Conservation (phyloP, 2,329 filamentous ascomycete species). For the Ophiocordyceps camponoti-floridani region DNA sequence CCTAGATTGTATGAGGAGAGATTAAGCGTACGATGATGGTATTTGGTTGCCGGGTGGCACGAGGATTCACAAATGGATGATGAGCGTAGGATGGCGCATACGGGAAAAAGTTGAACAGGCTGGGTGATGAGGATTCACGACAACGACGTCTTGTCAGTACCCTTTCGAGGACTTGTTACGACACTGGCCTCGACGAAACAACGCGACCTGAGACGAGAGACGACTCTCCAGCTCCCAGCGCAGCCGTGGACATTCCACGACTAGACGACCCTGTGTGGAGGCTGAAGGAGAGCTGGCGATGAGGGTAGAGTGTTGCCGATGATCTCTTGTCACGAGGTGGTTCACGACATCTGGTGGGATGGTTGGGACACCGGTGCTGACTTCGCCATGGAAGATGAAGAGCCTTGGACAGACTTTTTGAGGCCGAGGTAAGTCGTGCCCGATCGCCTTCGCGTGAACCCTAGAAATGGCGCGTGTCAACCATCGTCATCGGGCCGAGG, state of each 20-base stretch:
- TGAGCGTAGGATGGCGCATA: constrained; percentile 3
- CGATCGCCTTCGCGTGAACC: too few species aligned
- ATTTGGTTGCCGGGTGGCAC: constrained; percentile 3
- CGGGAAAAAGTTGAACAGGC: constrained; percentile 1
- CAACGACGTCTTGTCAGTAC: not conserved
- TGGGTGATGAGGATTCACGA: not conserved
- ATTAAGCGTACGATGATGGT: constrained; percentile 3
- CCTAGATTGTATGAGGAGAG: constrained; percentile 4
- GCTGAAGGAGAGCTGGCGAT: not conserved
- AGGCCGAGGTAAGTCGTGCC: too few species aligned
- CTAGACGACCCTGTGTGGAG: not conserved
- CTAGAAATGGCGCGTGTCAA: too few species aligned
- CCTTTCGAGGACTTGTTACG: constrained; percentile 14
- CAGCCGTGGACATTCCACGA: not conserved
- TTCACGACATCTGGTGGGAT: not conserved
- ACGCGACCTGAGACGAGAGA: not conserved
- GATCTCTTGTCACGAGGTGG: not conserved
- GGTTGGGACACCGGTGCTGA: not conserved
- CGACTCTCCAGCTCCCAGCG: not conserved
- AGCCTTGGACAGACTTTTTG: not conserved
- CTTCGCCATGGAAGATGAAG: not conserved
- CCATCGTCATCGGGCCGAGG: not conserved
- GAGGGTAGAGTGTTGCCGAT: not conserved
- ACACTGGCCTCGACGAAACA: not conserved
- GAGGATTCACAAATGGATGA: constrained; percentile 2